These are phyloP conservation scores for Nepenthes mirabilis DNA, from an alignment of 148 eudicot genomes.

Conservation along the genomic window DNA sequence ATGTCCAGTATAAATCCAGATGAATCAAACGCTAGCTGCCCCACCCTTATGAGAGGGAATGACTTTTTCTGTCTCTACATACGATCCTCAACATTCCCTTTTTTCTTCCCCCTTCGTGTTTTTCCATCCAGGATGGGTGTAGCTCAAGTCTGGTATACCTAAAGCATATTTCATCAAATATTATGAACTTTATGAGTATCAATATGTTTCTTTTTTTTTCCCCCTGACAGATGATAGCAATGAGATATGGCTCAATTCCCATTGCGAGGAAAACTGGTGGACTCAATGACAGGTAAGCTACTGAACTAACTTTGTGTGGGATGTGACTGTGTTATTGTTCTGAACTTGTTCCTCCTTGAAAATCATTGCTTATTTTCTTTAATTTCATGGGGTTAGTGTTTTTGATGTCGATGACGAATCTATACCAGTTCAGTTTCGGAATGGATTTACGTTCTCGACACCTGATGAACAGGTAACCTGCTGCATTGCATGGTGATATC, in stretches of 20 bases:
- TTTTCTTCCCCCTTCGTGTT: not conserved
- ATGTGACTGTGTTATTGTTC: no score
- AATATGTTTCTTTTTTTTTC: not conserved
- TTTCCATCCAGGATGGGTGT: not conserved
- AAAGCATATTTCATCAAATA: not conserved
- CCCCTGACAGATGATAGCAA: constrained; percentile 76
- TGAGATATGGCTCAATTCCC: constrained; percentile 89
- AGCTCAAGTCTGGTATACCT: not conserved
- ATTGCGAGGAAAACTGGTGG: constrained; percentile 93
- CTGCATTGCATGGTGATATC: not conserved
- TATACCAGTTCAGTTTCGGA: constrained; percentile 60
- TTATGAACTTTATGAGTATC: not conserved
- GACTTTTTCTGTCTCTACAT: no score
- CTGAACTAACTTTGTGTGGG: constrained; percentile 6
- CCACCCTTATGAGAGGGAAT: no score
- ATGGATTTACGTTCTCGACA: constrained; percentile 68
- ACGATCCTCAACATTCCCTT: not conserved
- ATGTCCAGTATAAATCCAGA: no score
- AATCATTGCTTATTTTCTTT: not conserved
- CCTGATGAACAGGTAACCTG: constrained; percentile 80
- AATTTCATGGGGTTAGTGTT: constrained; percentile 30
- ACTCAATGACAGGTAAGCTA: constrained; percentile 71
- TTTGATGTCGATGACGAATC: constrained; percentile 78
- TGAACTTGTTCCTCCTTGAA: not conserved
- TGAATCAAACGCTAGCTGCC: no score